Percentiles rank a stretch among this genome's conserved stretches.
Evolutionary conservation across 176 grass and related monocot genomes (phyloP).

Genomic region (Eleusine coracana): DNA sequence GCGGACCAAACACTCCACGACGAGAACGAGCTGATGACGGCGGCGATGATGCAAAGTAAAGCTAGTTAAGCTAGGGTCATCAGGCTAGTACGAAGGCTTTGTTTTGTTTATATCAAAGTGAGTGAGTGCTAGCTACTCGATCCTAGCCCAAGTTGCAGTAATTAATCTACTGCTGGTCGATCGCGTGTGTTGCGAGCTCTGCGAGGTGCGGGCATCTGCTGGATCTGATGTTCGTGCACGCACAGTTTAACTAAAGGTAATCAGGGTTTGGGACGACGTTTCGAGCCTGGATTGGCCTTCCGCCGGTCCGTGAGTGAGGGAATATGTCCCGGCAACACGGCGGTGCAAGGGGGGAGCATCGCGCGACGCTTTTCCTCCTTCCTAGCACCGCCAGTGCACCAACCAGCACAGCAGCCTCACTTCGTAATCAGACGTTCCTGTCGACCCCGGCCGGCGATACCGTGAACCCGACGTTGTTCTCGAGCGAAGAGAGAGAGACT

Average conservation of each 20-base stretch:
- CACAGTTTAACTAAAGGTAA: not conserved
- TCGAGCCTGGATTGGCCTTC: slow-evolving; percentile 33
- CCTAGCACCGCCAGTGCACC: not conserved
- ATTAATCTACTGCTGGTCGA: not conserved
- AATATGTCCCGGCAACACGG: not conserved
- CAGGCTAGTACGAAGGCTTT: not conserved
- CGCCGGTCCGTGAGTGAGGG: not conserved
- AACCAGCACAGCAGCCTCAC: not conserved
- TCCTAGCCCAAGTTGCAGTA: not conserved
- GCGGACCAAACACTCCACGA: slow-evolving; percentile 15
- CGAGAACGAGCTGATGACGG: not conserved
- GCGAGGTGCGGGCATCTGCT: not conserved
- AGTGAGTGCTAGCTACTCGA: not conserved
- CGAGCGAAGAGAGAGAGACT: not conserved
- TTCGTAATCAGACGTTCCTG: not conserved
- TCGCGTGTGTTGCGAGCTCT: not conserved
- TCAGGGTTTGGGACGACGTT: slow-evolving; percentile 28
- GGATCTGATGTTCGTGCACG: not conserved
- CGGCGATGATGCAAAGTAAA: slow-evolving; percentile 7
- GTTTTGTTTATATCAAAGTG: not conserved
- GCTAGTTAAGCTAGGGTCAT: not conserved
- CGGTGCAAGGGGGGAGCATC: not conserved
- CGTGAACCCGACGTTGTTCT: slow-evolving; percentile 19
- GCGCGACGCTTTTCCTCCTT: not conserved
- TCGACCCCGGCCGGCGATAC: not conserved